Base-by-base conservation (phyloP, 2,329 filamentous ascomycete species). In the Stagonosporopsis chrysanthemi region DNA sequence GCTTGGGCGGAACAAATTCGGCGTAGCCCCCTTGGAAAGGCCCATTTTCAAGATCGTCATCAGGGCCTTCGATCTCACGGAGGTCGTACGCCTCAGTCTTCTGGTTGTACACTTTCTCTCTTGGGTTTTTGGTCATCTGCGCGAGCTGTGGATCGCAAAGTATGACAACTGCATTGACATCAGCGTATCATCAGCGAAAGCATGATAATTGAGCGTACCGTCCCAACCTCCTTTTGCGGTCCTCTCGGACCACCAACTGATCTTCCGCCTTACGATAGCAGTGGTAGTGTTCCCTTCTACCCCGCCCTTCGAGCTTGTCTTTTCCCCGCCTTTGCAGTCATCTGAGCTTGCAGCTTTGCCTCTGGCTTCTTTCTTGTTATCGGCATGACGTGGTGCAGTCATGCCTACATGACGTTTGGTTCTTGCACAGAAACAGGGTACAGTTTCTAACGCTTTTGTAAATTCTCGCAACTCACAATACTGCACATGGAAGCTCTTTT, bases 391-490 rank as follows among this genome's bases (percentile, higher is more conserved):
- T 19, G 70, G 60, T 2, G 68, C 58, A 6, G 71, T 75, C 71
- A 75, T 73, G 0, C 72, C 72, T 3, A 74, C 65, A 60, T 75
- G 72, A 28, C 72, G 59, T 31, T 65, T 55, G 1, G 71, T 75
- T 7, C 66, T 55, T 8, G 66, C 24, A 26, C 72, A 75, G 31
- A 73, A 75, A 44, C 63, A 70, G 2, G 67, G 67, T 0, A 50
- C 42, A 11, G 68, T 69, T 8, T 65, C 56, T 3, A 75, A 56
- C 2, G 58, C 61, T 19, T 68, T 67, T 23, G 65, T 64, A 46
- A 75, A 75, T n/a, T 72, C 64, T 11, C 71, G 61, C 6, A 75
- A 35, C 31, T 75, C 72, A 47, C 71, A 74, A 41, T 72, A 75
- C 49, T 74, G 71, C 14, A 75, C 49, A 47, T 72, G 70, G 14